phyloP scores from a whole-genome alignment of 1,284 basidiomycete genomes.

The Hypsizygus ulmarius region DNA sequence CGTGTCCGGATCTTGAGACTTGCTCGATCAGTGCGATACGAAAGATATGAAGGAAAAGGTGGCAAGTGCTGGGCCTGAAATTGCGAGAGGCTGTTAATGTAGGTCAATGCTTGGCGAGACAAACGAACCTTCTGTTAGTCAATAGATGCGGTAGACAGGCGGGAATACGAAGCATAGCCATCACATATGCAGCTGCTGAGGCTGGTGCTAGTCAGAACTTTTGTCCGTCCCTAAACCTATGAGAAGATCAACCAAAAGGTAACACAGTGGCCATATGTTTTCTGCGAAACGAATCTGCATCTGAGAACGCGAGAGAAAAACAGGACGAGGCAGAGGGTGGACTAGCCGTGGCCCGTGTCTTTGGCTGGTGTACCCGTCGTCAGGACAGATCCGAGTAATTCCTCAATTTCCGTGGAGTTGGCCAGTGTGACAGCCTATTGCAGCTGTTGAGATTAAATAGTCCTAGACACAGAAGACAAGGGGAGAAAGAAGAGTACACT shows the following conservation, averaged over 20 bases:
- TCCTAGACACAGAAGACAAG: no score
- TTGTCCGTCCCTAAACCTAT: no score
- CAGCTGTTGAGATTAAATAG: no score
- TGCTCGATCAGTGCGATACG: not conserved
- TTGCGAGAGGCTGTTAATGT: not conserved
- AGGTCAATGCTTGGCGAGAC: no score
- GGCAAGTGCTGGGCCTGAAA: not conserved
- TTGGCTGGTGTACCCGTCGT: not conserved
- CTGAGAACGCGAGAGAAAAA: not conserved
- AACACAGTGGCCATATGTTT: not conserved
- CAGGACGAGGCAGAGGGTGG: not conserved
- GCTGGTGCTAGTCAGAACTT: no score
- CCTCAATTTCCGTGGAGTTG: no score
- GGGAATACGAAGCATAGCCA: no score
- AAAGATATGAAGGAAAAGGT: not conserved
- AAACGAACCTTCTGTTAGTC: no score
- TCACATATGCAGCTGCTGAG: no score
- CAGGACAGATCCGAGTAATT: not conserved
- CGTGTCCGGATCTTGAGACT: conserved; percentile 3
- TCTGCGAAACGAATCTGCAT: not conserved
- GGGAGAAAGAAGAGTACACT: no score
- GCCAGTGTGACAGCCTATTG: no score
- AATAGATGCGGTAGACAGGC: no score
- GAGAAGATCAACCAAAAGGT: not conserved
- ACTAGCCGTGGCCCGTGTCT: not conserved